Base-by-base conservation (phyloP, 176 grass and related monocot species). In the Aegilops umbellulata region DNA sequence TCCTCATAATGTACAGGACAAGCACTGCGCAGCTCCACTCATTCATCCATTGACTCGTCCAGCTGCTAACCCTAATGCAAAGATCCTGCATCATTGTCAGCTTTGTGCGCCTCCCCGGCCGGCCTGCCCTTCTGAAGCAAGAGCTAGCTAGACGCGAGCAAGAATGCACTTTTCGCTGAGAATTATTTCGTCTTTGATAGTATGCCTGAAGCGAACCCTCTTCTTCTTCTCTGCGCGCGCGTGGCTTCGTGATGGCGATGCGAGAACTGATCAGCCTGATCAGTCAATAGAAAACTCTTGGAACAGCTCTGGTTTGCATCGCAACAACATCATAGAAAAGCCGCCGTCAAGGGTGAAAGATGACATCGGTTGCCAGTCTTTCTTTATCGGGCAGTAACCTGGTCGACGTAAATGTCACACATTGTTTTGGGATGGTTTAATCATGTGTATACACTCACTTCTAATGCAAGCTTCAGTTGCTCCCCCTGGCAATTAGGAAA, bases 171-270 rank as follows among this genome's bases (percentile, higher is more conserved):
- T 84, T 87, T 64, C 61, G 36, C 72, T 62, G 44, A 84, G 58
- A 84, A 91, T 84, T 84, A 81, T 91, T 84, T 68, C 76, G 22
- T 72, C 17, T 68, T 51, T 80, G 85, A 90, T 74, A 16, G 22
- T 65, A 65, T 41, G 23, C 80, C 67, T 55, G 32, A 60, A 90
- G 78, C 69, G 11, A 41, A 57, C 69, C 38, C 49, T n/a, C n/a
- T n/a, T 1, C 42, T 14, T 46, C 39, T 68, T 12, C 25, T 17
- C 6, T 36, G 22, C 1, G 24, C 19, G 67, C 74, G 44, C 61
- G 39, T 86, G 74, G 55, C 44, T 83, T 60, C 55, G 53, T 83
- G 84, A 90, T 74, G 30, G 89, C 27, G 68, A 87, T 79, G 84
- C 46, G 80, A 75, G 46, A 90, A 58, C 75, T 83, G 65, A 80